These are phyloP conservation scores for Rosa multiflora DNA, from an alignment of 306 rosid species.

Conservation along the genomic window DNA sequence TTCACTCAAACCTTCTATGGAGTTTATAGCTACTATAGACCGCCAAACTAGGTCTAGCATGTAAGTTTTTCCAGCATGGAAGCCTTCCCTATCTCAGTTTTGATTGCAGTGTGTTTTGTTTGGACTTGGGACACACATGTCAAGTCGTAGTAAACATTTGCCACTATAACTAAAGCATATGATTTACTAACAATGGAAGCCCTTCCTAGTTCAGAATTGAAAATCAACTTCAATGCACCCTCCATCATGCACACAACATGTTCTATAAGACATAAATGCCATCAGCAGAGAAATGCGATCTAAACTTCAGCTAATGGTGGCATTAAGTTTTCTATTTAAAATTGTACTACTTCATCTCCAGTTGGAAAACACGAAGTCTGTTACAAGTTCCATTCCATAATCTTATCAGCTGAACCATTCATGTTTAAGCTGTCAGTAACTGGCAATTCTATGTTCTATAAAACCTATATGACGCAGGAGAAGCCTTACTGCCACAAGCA, in stretches of 20 bases:
- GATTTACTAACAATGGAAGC: constrained; percentile 1
- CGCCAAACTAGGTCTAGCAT: constrained; percentile 22
- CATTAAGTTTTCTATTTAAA: too few relatives aligned
- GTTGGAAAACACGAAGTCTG: neutral
- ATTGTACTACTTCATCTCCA: too few relatives aligned
- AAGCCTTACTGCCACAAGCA: neutral
- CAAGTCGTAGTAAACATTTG: neutral
- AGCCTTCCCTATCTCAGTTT: neutral
- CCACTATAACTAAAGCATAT: neutral
- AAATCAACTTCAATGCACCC: neutral
- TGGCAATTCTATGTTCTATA: too few relatives aligned
- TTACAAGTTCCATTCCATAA: neutral
- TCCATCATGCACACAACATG: neutral
- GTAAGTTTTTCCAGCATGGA: neutral
- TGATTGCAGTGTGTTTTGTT: constrained; percentile 5
- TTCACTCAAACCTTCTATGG: constrained; percentile 72
- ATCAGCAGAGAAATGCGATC: too few relatives aligned
- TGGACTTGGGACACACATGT: neutral
- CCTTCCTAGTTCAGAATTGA: neutral
- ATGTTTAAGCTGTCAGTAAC: too few relatives aligned
- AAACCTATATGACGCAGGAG: neutral
- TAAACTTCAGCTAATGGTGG: too few relatives aligned
- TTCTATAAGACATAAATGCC: too few relatives aligned
- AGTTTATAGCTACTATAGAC: constrained; percentile 62
- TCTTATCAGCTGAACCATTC: neutral